These are phyloP conservation scores for Diaporthe vaccinii DNA, from an alignment of 2,329 filamentous ascomycete species.

Conservation along the genomic window DNA sequence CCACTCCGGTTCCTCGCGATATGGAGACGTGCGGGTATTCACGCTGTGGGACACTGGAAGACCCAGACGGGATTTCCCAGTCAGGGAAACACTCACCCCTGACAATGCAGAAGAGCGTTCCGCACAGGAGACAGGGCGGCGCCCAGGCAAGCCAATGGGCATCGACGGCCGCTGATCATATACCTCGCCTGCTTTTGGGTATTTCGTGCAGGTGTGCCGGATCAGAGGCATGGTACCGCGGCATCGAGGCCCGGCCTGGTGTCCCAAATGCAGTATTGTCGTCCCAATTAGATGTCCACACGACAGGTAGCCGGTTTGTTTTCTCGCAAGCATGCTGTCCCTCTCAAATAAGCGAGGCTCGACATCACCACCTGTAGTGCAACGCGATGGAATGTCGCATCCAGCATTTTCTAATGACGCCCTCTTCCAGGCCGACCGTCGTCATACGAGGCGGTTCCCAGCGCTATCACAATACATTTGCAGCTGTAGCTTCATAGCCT, in stretches of 20 bases:
- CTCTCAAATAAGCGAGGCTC: slow-evolving; percentile 7
- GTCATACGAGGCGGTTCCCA: slow-evolving; percentile 17
- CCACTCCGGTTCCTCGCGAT: background rate
- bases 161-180: slow-evolving; percentile 10
- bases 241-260: slow-evolving; percentile 34
- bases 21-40: slow-evolving; percentile 17
- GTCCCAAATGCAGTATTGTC: slow-evolving; percentile 28
- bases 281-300: slow-evolving; percentile 36
- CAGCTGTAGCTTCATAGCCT: slow-evolving; percentile 17
- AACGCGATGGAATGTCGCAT: slow-evolving; percentile 23
- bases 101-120: slow-evolving; percentile 7
- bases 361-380: background rate
- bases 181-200: slow-evolving; percentile 13
- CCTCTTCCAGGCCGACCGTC: background rate
- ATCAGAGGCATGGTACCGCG: slow-evolving; percentile 18
- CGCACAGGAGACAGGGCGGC: slow-evolving; percentile 6
- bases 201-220: slow-evolving; percentile 16
- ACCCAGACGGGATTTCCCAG: slow-evolving; percentile 19
- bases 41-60: slow-evolving; percentile 12
- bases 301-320: slow-evolving; percentile 9
- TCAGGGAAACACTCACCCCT: background rate
- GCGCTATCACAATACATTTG: slow-evolving; percentile 31
- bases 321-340: background rate
- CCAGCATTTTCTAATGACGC: slow-evolving; percentile 4
- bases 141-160: slow-evolving; percentile 16